Conservation (phyloP, 2,329 filamentous ascomycete species). For the Fusarium subtropicale region DNA sequence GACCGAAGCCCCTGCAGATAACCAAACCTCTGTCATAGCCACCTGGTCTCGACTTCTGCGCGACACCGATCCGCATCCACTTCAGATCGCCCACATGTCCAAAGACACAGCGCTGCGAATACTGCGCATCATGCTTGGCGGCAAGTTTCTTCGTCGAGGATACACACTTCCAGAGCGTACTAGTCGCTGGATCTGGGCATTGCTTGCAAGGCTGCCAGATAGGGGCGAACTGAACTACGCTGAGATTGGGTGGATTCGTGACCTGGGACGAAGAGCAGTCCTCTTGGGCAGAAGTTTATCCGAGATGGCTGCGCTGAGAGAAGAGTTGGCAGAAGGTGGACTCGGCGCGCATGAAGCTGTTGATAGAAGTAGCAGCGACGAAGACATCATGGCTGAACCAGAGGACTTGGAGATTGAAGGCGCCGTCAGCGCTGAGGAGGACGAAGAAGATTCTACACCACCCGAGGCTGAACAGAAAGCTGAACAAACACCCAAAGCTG, state of each 20-base stretch:
- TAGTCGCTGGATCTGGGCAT: constrained; percentile 86
- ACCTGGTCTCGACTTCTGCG: constrained; percentile 66
- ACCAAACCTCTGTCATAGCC: constrained; percentile 60
- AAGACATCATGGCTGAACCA: constrained; percentile 53
- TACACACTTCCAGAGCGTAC: constrained; percentile 71
- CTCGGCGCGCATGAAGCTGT: constrained; percentile 60
- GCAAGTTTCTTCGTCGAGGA: constrained; percentile 71
- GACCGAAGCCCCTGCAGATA: constrained; percentile 66
- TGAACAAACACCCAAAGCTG: constrained; percentile 8
- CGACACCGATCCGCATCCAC: constrained; percentile 66
- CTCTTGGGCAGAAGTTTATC: constrained; percentile 66
- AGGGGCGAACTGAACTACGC: constrained; percentile 79
- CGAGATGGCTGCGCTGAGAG: constrained; percentile 63
- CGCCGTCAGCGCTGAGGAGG: constrained; percentile 38
- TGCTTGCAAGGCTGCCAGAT: constrained; percentile 80
- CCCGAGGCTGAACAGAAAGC: constrained; percentile 10
- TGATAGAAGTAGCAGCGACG: constrained; percentile 58
- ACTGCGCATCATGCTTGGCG: constrained; percentile 73
- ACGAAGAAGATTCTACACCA: constrained; percentile 21
- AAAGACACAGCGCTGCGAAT: constrained; percentile 74
- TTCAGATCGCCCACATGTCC: constrained; percentile 72
- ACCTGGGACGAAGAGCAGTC: constrained; percentile 82
- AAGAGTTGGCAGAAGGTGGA: constrained; percentile 56
- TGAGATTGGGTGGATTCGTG: constrained; percentile 80
- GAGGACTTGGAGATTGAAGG: constrained; percentile 49